A percentile compares a stretch with the other conserved stretches of the same genome.
Conservation (phyloP, 768 basidiomycete genomes). For the Hericium erinaceus region DNA sequence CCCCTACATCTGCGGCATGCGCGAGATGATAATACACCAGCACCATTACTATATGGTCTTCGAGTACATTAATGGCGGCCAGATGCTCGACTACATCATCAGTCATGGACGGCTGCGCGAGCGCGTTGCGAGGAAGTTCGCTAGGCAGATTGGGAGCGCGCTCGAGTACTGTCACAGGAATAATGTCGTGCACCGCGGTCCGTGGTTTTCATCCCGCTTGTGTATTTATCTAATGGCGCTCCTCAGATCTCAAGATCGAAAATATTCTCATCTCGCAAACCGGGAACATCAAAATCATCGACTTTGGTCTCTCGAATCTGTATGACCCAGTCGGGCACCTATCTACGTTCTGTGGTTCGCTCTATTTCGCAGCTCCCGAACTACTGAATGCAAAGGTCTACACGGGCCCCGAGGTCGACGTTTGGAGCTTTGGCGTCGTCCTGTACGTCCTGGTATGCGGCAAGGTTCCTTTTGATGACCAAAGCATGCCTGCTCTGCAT, state of each 20-base stretch:
- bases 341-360: conserved; percentile 92
- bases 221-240: background rate
- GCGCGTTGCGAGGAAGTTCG: conserved; percentile 94
- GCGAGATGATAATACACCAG: conserved; percentile 95
- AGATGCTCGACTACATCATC: conserved; percentile 99
- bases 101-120: conserved; percentile 93
- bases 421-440: conserved; percentile 99
- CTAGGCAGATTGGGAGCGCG: conserved; percentile 92
- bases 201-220: conserved; percentile 15
- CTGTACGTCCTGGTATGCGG: conserved; percentile 97
- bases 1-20: conserved; percentile 99
- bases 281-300: conserved; percentile 99
- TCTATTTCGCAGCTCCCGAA: conserved; percentile 98
- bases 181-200: conserved; percentile 92
- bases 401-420: conserved; percentile 95
- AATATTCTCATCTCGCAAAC: conserved; percentile 98
- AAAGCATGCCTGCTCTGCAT: conserved; percentile 97
- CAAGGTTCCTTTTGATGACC: conserved; percentile 98
- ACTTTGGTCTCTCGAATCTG: conserved; percentile 96
- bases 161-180: conserved; percentile 96
- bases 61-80: conserved; percentile 97
- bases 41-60: conserved; percentile 99
- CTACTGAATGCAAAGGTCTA: conserved; percentile 94
- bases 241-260: conserved; percentile 90
- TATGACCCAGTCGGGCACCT: conserved; percentile 78